A percentile compares a stretch with the other conserved stretches of the same genome.
Conservation (phyloP, 202 grass and related monocot species). For the Schoenoplectus triqueter region DNA sequence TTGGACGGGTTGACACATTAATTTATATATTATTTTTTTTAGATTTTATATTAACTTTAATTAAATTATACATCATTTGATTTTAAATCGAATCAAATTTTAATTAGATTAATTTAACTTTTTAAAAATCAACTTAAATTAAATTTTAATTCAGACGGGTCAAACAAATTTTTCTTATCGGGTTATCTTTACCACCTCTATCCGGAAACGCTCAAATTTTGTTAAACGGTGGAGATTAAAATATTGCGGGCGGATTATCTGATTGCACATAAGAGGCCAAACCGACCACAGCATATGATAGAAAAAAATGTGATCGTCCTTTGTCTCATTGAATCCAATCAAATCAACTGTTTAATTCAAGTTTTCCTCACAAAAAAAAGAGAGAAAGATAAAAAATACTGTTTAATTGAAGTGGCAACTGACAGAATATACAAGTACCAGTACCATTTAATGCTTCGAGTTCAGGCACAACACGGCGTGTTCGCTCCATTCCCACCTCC, state of each 20-base stretch:
- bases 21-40: too few species aligned
- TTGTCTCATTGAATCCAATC: conserved; percentile 33
- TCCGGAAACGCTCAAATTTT: not conserved
- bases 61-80: too few species aligned
- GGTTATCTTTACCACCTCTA: too few species aligned
- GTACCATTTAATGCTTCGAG: conserved; percentile 1
- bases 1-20: too few species aligned
- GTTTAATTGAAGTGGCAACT: conserved; percentile 25
- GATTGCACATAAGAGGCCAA: conserved; percentile 7
- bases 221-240: conserved; percentile 19
- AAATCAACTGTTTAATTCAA: not conserved
- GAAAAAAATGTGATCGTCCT: not conserved
- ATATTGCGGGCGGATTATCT: not conserved
- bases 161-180: too few species aligned
- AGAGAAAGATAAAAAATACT: not conserved
- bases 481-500: too few species aligned
- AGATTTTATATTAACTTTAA: too few species aligned
- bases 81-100: too few species aligned
- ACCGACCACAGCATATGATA: conserved; percentile 21
- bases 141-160: too few species aligned
- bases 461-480: not conserved
- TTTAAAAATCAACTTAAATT: too few species aligned
- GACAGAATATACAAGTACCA: conserved; percentile 7
- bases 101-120: too few species aligned
- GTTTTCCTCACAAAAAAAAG: too few species aligned